Evolutionary conservation across 1,284 basidiomycete genomes (phyloP).

Genomic region (Melampsora abietis-canadensis): DNA sequence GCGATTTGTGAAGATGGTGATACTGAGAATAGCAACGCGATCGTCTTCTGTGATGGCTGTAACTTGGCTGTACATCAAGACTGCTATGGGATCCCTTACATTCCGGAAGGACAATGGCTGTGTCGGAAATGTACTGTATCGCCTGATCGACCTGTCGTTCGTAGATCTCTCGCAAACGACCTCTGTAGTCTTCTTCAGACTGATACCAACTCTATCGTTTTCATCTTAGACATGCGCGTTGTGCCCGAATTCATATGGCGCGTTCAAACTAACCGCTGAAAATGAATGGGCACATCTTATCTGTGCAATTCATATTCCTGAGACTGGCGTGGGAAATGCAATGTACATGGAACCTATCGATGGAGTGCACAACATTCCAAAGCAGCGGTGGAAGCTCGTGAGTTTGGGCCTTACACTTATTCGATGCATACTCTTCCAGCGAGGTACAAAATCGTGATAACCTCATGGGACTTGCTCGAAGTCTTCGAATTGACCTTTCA

Average conservation of each 20-base stretch:
- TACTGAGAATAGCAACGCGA: slow-evolving; percentile 97
- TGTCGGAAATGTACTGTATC: slow-evolving; percentile 98
- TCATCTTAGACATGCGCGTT: slow-evolving; percentile 73
- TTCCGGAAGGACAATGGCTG: slow-evolving; percentile 98
- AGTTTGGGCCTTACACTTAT: slow-evolving; percentile 52
- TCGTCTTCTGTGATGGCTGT: slow-evolving; percentile 99
- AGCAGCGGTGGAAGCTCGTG: slow-evolving; percentile 89
- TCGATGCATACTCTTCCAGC: neutral
- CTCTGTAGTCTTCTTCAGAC: slow-evolving; percentile 22
- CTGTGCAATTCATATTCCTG: slow-evolving; percentile 97
- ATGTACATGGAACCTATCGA: slow-evolving; percentile 99
- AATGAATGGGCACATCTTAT: slow-evolving; percentile 95
- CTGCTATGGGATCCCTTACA: slow-evolving; percentile 98
- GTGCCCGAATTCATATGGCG: slow-evolving; percentile 94
- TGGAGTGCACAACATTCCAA: slow-evolving; percentile 80
- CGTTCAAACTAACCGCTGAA: slow-evolving; percentile 92
- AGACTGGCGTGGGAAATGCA: slow-evolving; percentile 87
- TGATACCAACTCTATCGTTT: neutral
- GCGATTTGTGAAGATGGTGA: slow-evolving; percentile 97
- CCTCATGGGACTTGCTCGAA: neutral
- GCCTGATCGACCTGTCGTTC: slow-evolving; percentile 88
- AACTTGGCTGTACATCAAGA: slow-evolving; percentile 99
- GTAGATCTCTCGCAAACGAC: slow-evolving; percentile 50
- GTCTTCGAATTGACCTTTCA: neutral
- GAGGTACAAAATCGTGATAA: slow-evolving; percentile 1